phyloP scores from a whole-genome alignment of 306 rosid genomes.

The Neltuma alba region DNA sequence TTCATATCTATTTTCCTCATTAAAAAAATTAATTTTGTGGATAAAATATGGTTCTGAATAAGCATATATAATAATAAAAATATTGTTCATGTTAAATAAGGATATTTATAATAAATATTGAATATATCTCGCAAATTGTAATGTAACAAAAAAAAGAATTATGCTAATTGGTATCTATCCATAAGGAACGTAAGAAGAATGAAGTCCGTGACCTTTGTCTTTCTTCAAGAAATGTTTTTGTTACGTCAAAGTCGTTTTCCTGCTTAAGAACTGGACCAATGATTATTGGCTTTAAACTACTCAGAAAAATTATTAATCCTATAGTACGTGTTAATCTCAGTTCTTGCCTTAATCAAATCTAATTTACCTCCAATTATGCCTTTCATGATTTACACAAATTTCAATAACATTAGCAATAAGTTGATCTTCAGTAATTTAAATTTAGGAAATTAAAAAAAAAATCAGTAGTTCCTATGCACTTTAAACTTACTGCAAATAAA shows the following conservation, averaged over 20 bases:
- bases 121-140: not conserved
- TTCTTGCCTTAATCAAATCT: not conserved
- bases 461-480: not conserved
- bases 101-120: not conserved
- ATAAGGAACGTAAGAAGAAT: not conserved
- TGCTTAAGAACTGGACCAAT: not conserved
- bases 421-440: too few relatives aligned
- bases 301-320: not conserved
- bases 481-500: not conserved
- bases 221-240: not conserved
- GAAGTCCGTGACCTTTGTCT: not conserved
- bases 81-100: not conserved
- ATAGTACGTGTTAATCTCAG: not conserved
- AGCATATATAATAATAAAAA: not conserved
- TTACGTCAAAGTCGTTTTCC: not conserved
- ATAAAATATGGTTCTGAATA: too few relatives aligned
- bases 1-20: too few relatives aligned
- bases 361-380: not conserved
- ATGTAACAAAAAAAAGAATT: not conserved
- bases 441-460: too few relatives aligned
- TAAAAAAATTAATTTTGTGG: too few relatives aligned
- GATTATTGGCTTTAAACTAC: not conserved
- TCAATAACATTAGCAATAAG: not conserved
- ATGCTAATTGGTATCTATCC: not conserved
- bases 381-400: not conserved